These are phyloP conservation scores for Pseudoperonospora humuli DNA, from an alignment of 352 stramenopile species.

Conservation along the genomic window DNA sequence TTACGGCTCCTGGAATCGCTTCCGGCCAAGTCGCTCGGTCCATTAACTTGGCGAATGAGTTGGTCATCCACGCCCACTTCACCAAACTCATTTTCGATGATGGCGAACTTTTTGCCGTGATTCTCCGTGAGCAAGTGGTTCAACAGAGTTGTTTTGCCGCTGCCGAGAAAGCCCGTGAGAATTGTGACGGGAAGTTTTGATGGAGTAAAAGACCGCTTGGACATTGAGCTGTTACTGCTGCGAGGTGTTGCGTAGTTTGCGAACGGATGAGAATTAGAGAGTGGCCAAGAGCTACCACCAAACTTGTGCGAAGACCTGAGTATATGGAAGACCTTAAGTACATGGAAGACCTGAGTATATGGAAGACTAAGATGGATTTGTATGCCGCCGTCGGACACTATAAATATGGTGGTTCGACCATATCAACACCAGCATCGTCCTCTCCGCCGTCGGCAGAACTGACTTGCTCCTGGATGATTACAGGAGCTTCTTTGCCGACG, in stretches of 20 bases:
- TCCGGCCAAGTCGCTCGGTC: constrained; percentile 11
- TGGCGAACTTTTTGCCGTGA: constrained; percentile 89
- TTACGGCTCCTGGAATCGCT: constrained; percentile 30
- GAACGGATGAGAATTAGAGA: constrained; percentile 13
- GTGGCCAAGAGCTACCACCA: constrained; percentile 8
- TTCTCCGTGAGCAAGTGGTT: constrained; percentile 88
- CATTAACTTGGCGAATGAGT: constrained; percentile 42
- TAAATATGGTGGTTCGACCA: too few relatives aligned
- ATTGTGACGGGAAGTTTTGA: constrained; percentile 79
- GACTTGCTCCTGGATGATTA: too few relatives aligned
- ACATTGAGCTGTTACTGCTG: constrained; percentile 16
- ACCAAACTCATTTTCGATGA: constrained; percentile 97
- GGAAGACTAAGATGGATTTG: too few relatives aligned
- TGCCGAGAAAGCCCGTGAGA: constrained; percentile 90
- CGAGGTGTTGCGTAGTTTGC: constrained; percentile 1
- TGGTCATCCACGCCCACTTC: constrained; percentile 89
- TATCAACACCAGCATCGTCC: too few relatives aligned
- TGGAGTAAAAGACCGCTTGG: constrained; percentile 21
- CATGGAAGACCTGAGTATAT: too few relatives aligned
- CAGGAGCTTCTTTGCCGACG: too few relatives aligned
- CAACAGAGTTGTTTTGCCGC: constrained; percentile 93
- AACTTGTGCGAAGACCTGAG: constrained; percentile 1
- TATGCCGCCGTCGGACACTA: too few relatives aligned
- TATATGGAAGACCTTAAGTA: too few relatives aligned
- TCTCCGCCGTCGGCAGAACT: too few relatives aligned